A percentile compares a stretch with the other conserved stretches of the same genome.
These are phyloP conservation scores for Amanita thiersii DNA, from an alignment of 768 basidiomycete genomes.

Conservation along the genomic window DNA sequence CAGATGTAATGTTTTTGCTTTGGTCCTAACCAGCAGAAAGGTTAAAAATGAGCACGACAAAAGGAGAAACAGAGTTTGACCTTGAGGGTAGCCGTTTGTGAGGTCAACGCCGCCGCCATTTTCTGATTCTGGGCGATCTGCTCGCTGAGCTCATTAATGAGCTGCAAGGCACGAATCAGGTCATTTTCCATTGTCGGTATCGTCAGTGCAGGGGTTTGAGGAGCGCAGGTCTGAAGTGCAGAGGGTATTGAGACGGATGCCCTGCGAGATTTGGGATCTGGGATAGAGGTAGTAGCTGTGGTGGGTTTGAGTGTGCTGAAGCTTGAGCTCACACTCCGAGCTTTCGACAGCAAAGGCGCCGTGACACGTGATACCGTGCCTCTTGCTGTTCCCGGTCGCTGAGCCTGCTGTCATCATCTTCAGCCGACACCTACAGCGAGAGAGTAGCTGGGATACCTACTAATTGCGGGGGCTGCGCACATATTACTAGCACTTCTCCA, in stretches of 20 bases:
- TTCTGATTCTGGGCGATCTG: slow-evolving; percentile 80
- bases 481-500: too few relatives aligned
- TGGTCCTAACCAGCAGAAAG: slow-evolving; percentile 45
- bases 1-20: slow-evolving; percentile 61
- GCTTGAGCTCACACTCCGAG: background rate
- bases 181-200: slow-evolving; percentile 49
- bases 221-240: slow-evolving; percentile 11
- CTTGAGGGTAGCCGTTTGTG: slow-evolving; percentile 67
- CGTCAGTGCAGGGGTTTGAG: slow-evolving; percentile 7
- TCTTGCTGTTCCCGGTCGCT: too few relatives aligned
- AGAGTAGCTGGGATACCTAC: too few relatives aligned
- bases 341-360: background rate
- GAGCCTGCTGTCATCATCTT: too few relatives aligned
- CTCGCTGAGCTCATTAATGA: slow-evolving; percentile 75
- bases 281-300: background rate
- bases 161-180: slow-evolving; percentile 66
- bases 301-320: background rate
- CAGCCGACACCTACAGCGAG: too few relatives aligned
- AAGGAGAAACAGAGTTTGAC: slow-evolving; percentile 31
- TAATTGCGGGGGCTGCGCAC: too few relatives aligned
- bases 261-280: background rate
- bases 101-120: slow-evolving; percentile 57
- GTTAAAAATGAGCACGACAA: slow-evolving; percentile 9
- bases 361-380: too few relatives aligned
- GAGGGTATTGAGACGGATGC: background rate